Conservation (phyloP, 2,329 filamentous ascomycete genomes). For the Cadophora sp. region DNA sequence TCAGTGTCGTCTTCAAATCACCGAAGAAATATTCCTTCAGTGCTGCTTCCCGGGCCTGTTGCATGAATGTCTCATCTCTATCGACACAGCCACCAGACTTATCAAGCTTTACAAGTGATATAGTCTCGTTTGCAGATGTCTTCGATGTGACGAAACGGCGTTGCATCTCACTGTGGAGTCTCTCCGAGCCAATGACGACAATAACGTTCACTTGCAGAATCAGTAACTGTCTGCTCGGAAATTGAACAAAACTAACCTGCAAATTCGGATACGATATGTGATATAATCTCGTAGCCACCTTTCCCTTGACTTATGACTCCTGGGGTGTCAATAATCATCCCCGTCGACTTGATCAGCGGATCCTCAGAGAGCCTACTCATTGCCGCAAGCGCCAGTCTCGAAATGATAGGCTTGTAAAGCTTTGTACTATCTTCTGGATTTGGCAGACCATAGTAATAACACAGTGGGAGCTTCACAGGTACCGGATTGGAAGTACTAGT, state of each 20-base stretch:
- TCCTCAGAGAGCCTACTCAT: constrained; percentile 82
- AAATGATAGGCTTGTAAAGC: constrained; percentile 77
- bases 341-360: constrained; percentile 70
- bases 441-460: constrained; percentile 84
- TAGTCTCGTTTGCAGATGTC: constrained; percentile 67
- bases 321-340: constrained; percentile 86
- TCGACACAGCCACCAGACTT: constrained; percentile 87
- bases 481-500: constrained; percentile 88
- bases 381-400: constrained; percentile 78
- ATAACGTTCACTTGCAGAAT: constrained; percentile 71
- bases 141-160: constrained; percentile 67
- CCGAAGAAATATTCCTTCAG: constrained; percentile 97
- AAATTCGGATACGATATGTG: constrained; percentile 77
- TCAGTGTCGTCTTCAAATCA: constrained; percentile 75
- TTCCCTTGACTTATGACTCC: constrained; percentile 71
- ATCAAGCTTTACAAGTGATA: constrained; percentile 79
- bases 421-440: constrained; percentile 74
- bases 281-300: constrained; percentile 76
- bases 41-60: constrained; percentile 73
- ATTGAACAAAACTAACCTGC: constrained; percentile 55
- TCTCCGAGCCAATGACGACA: constrained; percentile 80
- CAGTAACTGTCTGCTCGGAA: constrained; percentile 10
- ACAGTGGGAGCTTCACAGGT: constrained; percentile 89
- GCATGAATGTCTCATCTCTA: constrained; percentile 76
- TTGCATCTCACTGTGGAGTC: constrained; percentile 76